A percentile compares a stretch with the other conserved stretches of the same genome.
Evolutionary conservation across 108 stramenopile genomes (phyloP).

Genomic region (Pseudonitzschia pungens): DNA sequence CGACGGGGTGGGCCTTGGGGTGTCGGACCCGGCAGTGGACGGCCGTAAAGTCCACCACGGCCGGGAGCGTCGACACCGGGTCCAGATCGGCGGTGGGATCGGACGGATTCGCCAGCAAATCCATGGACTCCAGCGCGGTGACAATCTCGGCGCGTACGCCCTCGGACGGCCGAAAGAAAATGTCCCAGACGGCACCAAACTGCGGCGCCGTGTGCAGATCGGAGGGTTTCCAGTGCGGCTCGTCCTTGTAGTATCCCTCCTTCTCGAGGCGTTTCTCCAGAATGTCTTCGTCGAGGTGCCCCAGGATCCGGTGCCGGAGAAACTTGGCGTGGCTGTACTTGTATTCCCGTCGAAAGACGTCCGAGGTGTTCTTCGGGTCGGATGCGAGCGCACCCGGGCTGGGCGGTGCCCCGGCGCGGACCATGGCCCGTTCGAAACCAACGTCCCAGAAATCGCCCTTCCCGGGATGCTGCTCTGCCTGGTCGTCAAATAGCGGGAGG

Average conservation of each 20-base stretch:
- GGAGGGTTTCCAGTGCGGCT: conserved; percentile 10
- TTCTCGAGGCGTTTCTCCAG: conserved; percentile 33
- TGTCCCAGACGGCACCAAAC: conserved; percentile 48
- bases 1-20: conserved; percentile 44
- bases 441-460: conserved; percentile 37
- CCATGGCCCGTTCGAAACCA: conserved; percentile 30
- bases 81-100: neutral
- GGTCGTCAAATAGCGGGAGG: conserved; percentile 36
- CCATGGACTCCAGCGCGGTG: neutral
- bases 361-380: neutral
- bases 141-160: conserved; percentile 23
- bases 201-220: conserved; percentile 35
- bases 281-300: conserved; percentile 40
- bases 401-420: conserved; percentile 16
- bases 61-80: neutral
- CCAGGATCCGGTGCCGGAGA: conserved; percentile 53
- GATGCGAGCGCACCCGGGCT: neutral
- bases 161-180: conserved; percentile 48
- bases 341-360: conserved; percentile 5
- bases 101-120: neutral
- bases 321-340: conserved; percentile 27
- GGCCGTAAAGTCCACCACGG: conserved; percentile 21
- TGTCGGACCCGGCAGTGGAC: conserved; percentile 69
- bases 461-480: conserved; percentile 24
- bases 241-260: conserved; percentile 18